Evolutionary conservation across 2,329 filamentous ascomycete species (phyloP).

Genomic region (Boeremia exigua): DNA sequence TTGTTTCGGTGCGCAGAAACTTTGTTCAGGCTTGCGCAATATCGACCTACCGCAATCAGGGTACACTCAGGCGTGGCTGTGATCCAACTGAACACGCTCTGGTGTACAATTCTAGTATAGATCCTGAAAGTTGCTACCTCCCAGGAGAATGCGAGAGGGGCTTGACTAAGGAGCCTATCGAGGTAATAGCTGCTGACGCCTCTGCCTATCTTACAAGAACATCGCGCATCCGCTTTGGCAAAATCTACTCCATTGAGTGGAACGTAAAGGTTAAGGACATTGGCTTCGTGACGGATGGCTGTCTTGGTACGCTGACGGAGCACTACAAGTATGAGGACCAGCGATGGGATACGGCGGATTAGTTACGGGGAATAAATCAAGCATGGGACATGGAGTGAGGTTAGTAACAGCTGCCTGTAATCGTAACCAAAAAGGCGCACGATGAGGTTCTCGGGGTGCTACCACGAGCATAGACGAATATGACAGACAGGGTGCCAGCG

Average conservation of each 20-base stretch:
- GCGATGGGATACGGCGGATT: no score
- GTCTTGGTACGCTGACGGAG: no score
- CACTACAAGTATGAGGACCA: no score
- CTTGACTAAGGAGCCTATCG: constrained; percentile 48
- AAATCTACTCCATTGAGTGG: constrained; percentile 48
- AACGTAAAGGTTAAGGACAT: constrained; percentile 54
- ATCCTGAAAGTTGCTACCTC: constrained; percentile 13
- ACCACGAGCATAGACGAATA: no score
- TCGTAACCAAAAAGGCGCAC: no score
- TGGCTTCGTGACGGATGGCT: constrained; percentile 25
- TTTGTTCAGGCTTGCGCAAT: constrained; percentile 46
- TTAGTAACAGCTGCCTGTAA: no score
- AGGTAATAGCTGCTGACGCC: constrained; percentile 32
- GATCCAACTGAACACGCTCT: constrained; percentile 47
- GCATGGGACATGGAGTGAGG: no score
- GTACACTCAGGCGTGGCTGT: constrained; percentile 47
- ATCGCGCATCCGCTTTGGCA: constrained; percentile 51
- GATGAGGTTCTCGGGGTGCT: no score
- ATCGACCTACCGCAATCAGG: constrained; percentile 48
- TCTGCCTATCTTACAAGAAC: background rate
- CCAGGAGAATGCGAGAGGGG: constrained; percentile 38
- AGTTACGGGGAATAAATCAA: no score
- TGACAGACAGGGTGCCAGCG: no score
- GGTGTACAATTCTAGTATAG: constrained; percentile 33
- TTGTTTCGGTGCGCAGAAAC: constrained; percentile 26